Evolutionary conservation across 1,284 basidiomycete species (phyloP), one percentile per base, ranked within the genome.

Genomic region (Moesziomyces parantarcticus): DNA sequence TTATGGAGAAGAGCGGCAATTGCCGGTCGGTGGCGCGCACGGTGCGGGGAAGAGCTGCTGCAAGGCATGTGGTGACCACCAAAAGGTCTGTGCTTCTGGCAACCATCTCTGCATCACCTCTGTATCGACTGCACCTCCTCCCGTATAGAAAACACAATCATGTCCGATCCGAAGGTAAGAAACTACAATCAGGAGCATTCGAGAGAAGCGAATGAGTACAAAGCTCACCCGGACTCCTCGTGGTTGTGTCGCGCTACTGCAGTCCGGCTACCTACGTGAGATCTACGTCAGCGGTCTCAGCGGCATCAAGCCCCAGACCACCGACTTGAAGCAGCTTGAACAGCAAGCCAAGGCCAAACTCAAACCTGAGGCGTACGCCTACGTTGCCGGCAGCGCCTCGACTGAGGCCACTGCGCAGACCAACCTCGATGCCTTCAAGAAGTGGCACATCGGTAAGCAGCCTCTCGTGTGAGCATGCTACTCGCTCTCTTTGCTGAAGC

Each of bases 311-410:
- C 70, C 74, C 18, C 63, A 65, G 41, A 78, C 76, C 10, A 76
- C 69, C 36, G 54, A 69, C 14, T 42, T 64, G 20, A 58, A 49
- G 44, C 42, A 63, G n/a, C 71, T 79, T 50, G 74, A 76, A 20
- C 45, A 65, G 57, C 50, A 55, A 43, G 79, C 78, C 0, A 52
- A 64, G 42, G 51, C 58, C 21, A 75, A 75, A 45, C 39, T 81
- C 16, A 44, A 52, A 16, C 50, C 70, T n/a, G 58, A 74, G 43
- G 74, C 77, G 3, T 81, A 75, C 44, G 62, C 58, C 36, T 80
- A 81, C 34, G 79, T 79, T 14, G 78, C 76, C 13, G 79, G 79
- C 21, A 70, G 71, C 32, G 79, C 79, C 18, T 70, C 71, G 11
- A 70, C 58, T 34, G 76, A 78, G 49, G 50, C 50, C 7, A 81